Evolutionary conservation across 305 asterid genomes (phyloP).

Genomic region (Fraxinus angustifolia): DNA sequence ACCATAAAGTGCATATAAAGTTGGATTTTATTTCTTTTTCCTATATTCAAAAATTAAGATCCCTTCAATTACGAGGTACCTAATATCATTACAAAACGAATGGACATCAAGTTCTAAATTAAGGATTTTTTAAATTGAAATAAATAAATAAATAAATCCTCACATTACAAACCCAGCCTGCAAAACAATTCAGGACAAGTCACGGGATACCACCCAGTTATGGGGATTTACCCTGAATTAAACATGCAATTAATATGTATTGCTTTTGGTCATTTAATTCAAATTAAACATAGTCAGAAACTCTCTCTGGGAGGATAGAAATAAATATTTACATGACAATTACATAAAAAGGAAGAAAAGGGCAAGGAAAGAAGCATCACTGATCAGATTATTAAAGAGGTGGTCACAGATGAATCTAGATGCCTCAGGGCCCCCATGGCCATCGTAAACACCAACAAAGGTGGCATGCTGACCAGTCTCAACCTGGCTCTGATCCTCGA

Average conservation of each 20-base stretch:
- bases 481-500: constrained; percentile 82
- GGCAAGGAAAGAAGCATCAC: constrained; percentile 34
- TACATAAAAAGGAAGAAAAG: constrained; percentile 1
- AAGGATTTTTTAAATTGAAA: background rate
- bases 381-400: constrained; percentile 46
- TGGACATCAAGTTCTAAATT: background rate
- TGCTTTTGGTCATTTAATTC: background rate
- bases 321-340: constrained; percentile 3
- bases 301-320: background rate
- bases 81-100: background rate
- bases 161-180: background rate
- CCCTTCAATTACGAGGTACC: background rate
- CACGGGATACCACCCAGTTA: background rate
- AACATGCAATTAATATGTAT: background rate
- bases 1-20: background rate
- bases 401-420: constrained; percentile 52
- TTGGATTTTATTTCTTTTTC: background rate
- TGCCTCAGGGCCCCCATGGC: constrained; percentile 79
- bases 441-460: constrained; percentile 74
- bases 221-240: background rate
- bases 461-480: constrained; percentile 58
- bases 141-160: background rate
- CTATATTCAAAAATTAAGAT: background rate
- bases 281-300: background rate
- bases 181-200: background rate